A percentile compares a stretch with the other conserved stretches of the same genome.
These are phyloP conservation scores for Dalbergia cultrata DNA, from an alignment of 306 rosid genomes.

Conservation along the genomic window DNA sequence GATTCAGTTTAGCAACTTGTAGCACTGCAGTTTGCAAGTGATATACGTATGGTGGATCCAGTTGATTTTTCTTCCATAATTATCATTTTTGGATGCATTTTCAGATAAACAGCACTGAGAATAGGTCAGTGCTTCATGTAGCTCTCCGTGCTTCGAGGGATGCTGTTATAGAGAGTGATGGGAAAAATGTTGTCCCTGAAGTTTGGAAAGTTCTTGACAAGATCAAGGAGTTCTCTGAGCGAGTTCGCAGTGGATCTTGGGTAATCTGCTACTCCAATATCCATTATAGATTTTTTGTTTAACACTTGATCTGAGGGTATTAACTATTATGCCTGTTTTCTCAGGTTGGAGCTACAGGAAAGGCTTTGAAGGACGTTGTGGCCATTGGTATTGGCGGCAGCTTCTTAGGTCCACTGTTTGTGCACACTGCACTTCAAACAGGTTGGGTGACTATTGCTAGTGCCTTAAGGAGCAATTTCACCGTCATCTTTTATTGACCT, in stretches of 20 bases:
- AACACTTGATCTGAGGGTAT: constrained; percentile 33
- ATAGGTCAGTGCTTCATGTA: constrained; percentile 86
- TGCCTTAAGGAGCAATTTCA: constrained; percentile 21
- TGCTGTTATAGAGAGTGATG: constrained; percentile 69
- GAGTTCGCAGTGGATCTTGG: constrained; percentile 86
- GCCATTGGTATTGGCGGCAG: constrained; percentile 95
- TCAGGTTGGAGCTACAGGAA: constrained; percentile 95
- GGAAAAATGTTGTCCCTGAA: constrained; percentile 83
- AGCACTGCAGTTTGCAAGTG: not conserved
- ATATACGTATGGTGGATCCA: too few relatives aligned
- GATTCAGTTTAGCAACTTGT: not conserved
- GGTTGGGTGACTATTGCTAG: constrained; percentile 54
- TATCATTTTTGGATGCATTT: constrained; percentile 31
- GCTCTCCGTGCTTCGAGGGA: constrained; percentile 90
- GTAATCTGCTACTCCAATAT: constrained; percentile 50
- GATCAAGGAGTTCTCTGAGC: constrained; percentile 77
- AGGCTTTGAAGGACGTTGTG: constrained; percentile 76
- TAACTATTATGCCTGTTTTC: constrained; percentile 1
- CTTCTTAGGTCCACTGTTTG: constrained; percentile 92
- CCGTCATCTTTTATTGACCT: not conserved
- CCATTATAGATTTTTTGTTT: constrained; percentile 27
- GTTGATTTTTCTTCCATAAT: not conserved
- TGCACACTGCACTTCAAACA: constrained; percentile 92
- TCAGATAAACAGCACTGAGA: constrained; percentile 87
- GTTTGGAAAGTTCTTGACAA: constrained; percentile 92